A percentile compares a stretch with the other conserved stretches of the same genome.
Evolutionary conservation across 2,329 filamentous ascomycete genomes (phyloP).

Genomic region (Fusarium goolgardi): DNA sequence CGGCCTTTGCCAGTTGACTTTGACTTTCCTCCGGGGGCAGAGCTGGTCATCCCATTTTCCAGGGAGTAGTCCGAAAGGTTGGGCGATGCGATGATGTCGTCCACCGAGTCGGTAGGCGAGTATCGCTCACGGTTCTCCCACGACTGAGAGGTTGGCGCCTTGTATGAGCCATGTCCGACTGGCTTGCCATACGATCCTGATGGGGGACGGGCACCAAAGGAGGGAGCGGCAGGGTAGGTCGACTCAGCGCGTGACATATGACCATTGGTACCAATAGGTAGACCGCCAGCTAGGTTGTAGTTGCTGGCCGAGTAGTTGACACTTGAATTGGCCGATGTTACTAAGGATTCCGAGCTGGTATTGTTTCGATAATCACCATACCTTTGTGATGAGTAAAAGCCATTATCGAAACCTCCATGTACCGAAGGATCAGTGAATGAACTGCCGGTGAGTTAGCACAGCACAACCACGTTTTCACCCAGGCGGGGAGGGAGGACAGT

Average conservation of each 20-base stretch:
- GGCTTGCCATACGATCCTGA: conserved; percentile 54
- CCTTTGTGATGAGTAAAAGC: conserved; percentile 54
- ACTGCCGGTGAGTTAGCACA: conserved; percentile 48
- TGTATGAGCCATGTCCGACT: conserved; percentile 54
- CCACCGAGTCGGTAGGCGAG: conserved; percentile 68
- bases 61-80: conserved; percentile 70
- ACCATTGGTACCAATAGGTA: conserved; percentile 50
- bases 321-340: conserved; percentile 56
- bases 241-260: conserved; percentile 56
- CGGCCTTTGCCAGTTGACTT: conserved; percentile 62
- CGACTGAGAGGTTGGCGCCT: conserved; percentile 55
- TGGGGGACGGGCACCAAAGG: conserved; percentile 58
- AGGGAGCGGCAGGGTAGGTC: conserved; percentile 53
- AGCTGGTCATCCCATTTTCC: conserved; percentile 61
- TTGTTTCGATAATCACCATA: conserved; percentile 48
- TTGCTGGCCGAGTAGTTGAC: conserved; percentile 56
- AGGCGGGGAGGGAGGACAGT: not conserved
- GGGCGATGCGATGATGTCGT: conserved; percentile 68
- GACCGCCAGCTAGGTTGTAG: conserved; percentile 47
- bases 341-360: conserved; percentile 36
- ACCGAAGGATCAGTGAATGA: conserved; percentile 49
- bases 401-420: conserved; percentile 53
- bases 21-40: conserved; percentile 56
- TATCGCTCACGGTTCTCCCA: conserved; percentile 64
- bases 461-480: conserved; percentile 29